phyloP scores from a whole-genome alignment of 2,329 filamentous ascomycete genomes.

The Xylaria multiplex region DNA sequence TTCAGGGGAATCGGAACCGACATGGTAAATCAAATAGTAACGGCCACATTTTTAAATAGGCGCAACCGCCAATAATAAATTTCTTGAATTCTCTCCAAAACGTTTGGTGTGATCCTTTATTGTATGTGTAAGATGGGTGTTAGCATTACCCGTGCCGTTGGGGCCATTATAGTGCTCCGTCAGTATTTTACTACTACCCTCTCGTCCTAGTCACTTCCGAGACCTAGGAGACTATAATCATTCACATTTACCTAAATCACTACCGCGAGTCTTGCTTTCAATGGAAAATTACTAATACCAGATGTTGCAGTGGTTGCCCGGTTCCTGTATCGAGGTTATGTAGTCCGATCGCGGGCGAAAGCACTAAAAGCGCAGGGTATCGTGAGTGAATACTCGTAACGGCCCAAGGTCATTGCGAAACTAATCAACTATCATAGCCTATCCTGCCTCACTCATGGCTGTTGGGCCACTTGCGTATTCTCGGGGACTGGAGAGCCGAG shows the following conservation, averaged over 20 bases:
- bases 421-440: conserved; percentile 40
- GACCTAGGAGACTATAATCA: not conserved
- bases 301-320: conserved; percentile 27
- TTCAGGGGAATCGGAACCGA: not conserved
- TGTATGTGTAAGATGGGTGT: conserved; percentile 28
- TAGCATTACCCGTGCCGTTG: conserved; percentile 35
- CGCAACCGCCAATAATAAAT: not conserved
- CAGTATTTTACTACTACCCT: not conserved
- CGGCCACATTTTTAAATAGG: not conserved
- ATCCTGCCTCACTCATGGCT: conserved; percentile 45
- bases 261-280: not conserved
- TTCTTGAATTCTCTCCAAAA: not conserved
- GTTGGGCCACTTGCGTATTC: conserved; percentile 44
- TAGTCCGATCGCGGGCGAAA: conserved; percentile 36
- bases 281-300: not conserved
- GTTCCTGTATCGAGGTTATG: conserved; percentile 43
- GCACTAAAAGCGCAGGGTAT: conserved; percentile 43
- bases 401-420: not conserved
- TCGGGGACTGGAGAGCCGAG: conserved; percentile 41
- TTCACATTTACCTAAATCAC: not conserved
- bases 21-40: not conserved
- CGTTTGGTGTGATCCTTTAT: not conserved
- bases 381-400: conserved; percentile 36
- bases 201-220: not conserved
- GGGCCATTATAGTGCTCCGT: conserved; percentile 33